Percentiles rank a stretch among this genome's conserved stretches.
These are phyloP conservation scores for Stagonosporopsis cucurbitacearum DNA, from an alignment of 2,329 filamentous ascomycete genomes.

Conservation along the genomic window DNA sequence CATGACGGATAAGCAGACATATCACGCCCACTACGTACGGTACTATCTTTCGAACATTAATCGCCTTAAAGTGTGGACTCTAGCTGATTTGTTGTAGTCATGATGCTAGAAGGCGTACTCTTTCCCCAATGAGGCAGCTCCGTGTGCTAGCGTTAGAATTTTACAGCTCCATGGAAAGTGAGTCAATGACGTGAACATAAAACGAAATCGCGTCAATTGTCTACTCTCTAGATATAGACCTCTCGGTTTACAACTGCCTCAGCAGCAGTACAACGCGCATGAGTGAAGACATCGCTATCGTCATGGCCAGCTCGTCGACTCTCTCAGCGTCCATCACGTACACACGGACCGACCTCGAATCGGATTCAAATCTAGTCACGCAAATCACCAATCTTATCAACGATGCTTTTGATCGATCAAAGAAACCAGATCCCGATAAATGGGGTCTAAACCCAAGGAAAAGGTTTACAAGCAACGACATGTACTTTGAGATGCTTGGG, in stretches of 20 bases:
- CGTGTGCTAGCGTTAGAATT: background rate
- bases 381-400: conserved; percentile 28
- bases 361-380: conserved; percentile 14
- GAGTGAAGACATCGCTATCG: background rate
- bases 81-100: background rate
- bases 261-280: no score
- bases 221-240: background rate
- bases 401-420: conserved; percentile 29
- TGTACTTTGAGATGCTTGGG: conserved; percentile 24
- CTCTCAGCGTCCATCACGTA: conserved; percentile 21
- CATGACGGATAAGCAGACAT: no score
- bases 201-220: background rate
- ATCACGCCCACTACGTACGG: no score
- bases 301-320: conserved; percentile 20
- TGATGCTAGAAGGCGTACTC: background rate
- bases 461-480: conserved; percentile 24
- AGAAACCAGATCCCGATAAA: conserved; percentile 16
- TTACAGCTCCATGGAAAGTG: background rate
- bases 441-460: conserved; percentile 17
- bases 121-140: conserved; percentile 8
- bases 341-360: conserved; percentile 12
- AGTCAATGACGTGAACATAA: conserved; percentile 11
- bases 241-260: no score
- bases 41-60: background rate
- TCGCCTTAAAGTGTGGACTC: background rate